Evolutionary conservation across 1,139 yeast genomes (phyloP).

Genomic region (Neolecta irregularis): DNA sequence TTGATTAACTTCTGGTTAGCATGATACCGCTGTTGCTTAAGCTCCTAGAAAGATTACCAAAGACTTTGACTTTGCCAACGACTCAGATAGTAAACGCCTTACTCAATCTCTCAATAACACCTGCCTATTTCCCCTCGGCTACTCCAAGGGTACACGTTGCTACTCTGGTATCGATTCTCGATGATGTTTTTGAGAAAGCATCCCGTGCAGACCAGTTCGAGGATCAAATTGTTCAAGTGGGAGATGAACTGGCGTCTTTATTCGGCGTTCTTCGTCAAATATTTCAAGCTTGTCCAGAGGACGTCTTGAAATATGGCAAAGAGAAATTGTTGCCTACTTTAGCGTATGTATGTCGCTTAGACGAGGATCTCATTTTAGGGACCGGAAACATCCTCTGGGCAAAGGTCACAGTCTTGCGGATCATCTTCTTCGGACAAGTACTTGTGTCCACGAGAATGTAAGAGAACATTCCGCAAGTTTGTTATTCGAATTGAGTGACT

Average conservation of each 20-base stretch:
- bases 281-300: not conserved
- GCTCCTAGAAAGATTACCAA: not conserved
- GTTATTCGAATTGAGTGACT: slow-evolving; percentile 13
- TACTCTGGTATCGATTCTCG: slow-evolving; percentile 2
- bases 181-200: slow-evolving; percentile 3
- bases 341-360: not conserved
- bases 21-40: not conserved
- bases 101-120: slow-evolving; percentile 4
- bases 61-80: not conserved
- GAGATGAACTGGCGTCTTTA: slow-evolving; percentile 5
- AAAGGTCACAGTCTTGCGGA: slow-evolving; percentile 11
- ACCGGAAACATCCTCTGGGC: slow-evolving; percentile 16
- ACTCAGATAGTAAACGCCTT: slow-evolving; percentile 1
- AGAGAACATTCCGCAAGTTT: slow-evolving; percentile 13
- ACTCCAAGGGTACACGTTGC: not conserved
- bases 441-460: slow-evolving; percentile 3
- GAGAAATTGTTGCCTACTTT: slow-evolving; percentile 7
- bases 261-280: slow-evolving; percentile 6
- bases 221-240: slow-evolving; percentile 1
- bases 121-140: not conserved
- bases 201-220: not conserved
- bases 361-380: slow-evolving; percentile 5
- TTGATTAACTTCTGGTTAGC: not conserved
- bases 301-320: slow-evolving; percentile 6
- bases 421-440: slow-evolving; percentile 11